Base-by-base conservation (phyloP, 768 basidiomycete species). In the Termitomyces bulborhizus region DNA sequence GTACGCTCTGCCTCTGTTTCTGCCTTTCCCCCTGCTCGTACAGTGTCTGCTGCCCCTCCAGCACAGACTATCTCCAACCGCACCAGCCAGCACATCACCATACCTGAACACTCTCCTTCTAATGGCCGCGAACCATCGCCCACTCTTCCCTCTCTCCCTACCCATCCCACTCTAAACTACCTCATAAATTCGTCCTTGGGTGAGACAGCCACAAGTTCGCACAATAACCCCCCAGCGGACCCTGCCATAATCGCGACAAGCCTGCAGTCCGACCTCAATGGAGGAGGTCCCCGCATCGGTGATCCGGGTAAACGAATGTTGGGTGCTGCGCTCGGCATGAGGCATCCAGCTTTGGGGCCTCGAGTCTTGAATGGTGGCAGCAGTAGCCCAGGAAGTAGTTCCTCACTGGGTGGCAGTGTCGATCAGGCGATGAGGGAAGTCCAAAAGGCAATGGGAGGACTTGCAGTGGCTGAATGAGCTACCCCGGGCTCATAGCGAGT, bases 231-330 rank as follows among this genome's bases (percentile, higher is more conserved):
- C 9, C 76, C 77, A 16, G 69, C 79, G 16, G 87, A 90, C 68
- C 86, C 88, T 18, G 86, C 88, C 1, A 86, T 89, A 56, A 66
- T 89, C 49, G 76, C 80, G 12, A 77, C 80, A 24, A 81, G 81
- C 63, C 66, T 81, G 60, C 78, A 79, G 45, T 69, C 76, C 34
- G 72, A 72, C 51, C 49, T 64, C 18, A 69, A 71, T 3, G 66
- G 69, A n/a, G 68, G 71, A 32, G 85, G 84, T n/a, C 90, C 90
- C 21, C 81, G 86, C 64, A 91, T 93, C 62, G 91, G 91, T 36
- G 89, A 93, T 69, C 88, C 91, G 32, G 91, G 88, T 40, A 90
- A 90, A 73, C 78, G 91, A 64, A 93, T 93, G 90, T 77, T 93
- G 24, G 92, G 90, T 41, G 86, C 86, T 52, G 90, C 90, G 32